phyloP scores from a whole-genome alignment of 2,329 filamentous ascomycete genomes.

The Aureobasidium namibiae region DNA sequence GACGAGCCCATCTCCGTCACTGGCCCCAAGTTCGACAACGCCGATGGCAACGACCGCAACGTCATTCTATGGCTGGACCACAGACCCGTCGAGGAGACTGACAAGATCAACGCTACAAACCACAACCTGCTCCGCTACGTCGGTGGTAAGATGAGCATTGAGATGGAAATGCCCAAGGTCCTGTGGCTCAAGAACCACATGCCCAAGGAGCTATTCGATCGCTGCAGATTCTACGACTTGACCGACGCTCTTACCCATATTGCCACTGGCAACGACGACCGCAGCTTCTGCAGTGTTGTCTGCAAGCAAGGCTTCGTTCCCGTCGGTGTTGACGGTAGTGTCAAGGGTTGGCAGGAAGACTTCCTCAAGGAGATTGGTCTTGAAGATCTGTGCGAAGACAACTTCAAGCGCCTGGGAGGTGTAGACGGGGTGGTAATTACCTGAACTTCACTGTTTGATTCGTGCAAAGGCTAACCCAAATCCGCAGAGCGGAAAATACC shows the following conservation, averaged over 20 bases:
- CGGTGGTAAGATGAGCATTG: slow-evolving; percentile 95
- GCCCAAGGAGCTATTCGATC: slow-evolving; percentile 79
- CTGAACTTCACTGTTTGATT: slow-evolving; percentile 13
- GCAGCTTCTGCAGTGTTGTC: slow-evolving; percentile 91
- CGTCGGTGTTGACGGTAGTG: slow-evolving; percentile 92
- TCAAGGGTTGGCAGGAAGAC: slow-evolving; percentile 97
- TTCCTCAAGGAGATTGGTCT: slow-evolving; percentile 83
- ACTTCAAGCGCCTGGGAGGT: slow-evolving; percentile 89
- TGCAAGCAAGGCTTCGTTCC: slow-evolving; percentile 97
- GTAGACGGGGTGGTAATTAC: slow-evolving; percentile 79
- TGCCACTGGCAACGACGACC: slow-evolving; percentile 82
- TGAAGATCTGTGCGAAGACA: slow-evolving; percentile 71
- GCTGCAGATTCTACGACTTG: slow-evolving; percentile 96
- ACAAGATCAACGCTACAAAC: slow-evolving; percentile 83
- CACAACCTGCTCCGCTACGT: slow-evolving; percentile 95
- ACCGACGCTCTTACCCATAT: slow-evolving; percentile 89
- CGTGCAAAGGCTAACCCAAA: slow-evolving; percentile 25
- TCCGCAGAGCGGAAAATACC: slow-evolving; percentile 78
- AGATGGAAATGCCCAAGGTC: slow-evolving; percentile 99
- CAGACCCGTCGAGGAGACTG: slow-evolving; percentile 80
- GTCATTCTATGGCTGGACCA: slow-evolving; percentile 98
- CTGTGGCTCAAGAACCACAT: slow-evolving; percentile 98
- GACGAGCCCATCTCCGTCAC: slow-evolving; percentile 89
- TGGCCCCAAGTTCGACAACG: slow-evolving; percentile 70
- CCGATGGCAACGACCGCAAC: slow-evolving; percentile 77